A percentile compares a stretch with the other conserved stretches of the same genome.
These are phyloP conservation scores for Echium plantagineum DNA, from an alignment of 257 asterid species.

Conservation along the genomic window DNA sequence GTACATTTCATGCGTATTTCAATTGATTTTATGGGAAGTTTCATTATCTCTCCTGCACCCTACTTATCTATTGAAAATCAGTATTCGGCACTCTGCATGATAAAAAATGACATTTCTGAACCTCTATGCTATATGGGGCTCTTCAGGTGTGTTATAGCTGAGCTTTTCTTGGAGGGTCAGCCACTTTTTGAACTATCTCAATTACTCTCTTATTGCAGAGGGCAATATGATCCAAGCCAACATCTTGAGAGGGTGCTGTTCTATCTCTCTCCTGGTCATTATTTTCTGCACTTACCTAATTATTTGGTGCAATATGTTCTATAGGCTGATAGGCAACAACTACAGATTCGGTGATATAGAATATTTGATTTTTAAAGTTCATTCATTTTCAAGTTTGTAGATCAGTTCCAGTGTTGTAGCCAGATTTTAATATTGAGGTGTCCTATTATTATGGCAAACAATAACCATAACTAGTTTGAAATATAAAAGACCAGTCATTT, in stretches of 20 bases:
- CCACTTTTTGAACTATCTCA: conserved; percentile 95
- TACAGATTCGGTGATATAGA: neutral
- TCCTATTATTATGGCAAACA: too few relatives aligned
- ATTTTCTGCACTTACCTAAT: conserved; percentile 1
- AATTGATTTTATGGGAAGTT: too few relatives aligned
- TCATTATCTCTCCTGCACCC: neutral
- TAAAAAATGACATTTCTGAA: conserved; percentile 8
- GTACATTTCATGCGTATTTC: too few relatives aligned
- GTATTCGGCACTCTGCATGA: conserved; percentile 5
- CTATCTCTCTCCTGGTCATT: neutral
- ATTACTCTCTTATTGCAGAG: conserved; percentile 95
- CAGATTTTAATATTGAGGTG: too few relatives aligned
- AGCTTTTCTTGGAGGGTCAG: conserved; percentile 98
- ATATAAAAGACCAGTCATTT: too few relatives aligned
- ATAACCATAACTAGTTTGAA: too few relatives aligned
- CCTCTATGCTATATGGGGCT: conserved; percentile 12
- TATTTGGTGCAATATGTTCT: neutral
- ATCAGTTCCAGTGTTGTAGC: too few relatives aligned
- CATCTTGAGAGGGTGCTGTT: conserved; percentile 75
- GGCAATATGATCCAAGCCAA: conserved; percentile 96
- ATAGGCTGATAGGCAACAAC: neutral
- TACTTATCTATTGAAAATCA: neutral
- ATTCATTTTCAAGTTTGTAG: too few relatives aligned
- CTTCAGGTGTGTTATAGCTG: conserved; percentile 96
- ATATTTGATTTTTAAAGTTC: neutral